Evolutionary conservation across 345 rosid species (phyloP).

Genomic region (Durio zibethinus): DNA sequence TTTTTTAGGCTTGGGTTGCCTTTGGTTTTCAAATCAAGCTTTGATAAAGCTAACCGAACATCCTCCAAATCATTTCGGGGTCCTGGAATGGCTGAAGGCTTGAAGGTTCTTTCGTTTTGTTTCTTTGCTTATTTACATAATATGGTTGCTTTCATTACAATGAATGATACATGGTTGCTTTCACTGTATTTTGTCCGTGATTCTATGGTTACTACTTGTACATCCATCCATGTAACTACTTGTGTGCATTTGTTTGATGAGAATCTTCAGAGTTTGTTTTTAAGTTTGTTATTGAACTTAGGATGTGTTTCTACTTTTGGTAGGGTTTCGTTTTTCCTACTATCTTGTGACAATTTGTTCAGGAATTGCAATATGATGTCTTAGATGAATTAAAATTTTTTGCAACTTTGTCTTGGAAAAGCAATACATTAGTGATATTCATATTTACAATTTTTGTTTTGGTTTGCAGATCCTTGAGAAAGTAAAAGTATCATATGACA

Average conservation of each 20-base stretch:
- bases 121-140: background rate
- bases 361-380: background rate
- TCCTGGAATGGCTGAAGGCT: conserved; percentile 88
- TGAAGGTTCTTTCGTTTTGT: conserved; percentile 48
- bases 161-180: background rate
- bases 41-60: conserved; percentile 94
- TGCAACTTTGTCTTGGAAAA: background rate
- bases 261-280: background rate
- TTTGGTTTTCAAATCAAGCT: conserved; percentile 89
- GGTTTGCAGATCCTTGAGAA: conserved; percentile 83
- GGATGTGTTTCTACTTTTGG: background rate
- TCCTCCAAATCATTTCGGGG: conserved; percentile 96
- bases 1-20: conserved; percentile 76
- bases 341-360: background rate
- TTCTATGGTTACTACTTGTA: background rate
- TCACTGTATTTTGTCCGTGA: background rate
- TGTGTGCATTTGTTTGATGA: background rate
- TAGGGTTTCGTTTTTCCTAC: background rate
- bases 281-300: background rate
- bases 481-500: conserved; percentile 78
- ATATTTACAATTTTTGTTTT: background rate
- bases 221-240: background rate
- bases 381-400: background rate
- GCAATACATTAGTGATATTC: background rate
- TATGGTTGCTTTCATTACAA: background rate